A percentile compares a stretch with the other conserved stretches of the same genome.
These are phyloP conservation scores for Salix dunnii DNA, from an alignment of 345 rosid species.

Conservation along the genomic window DNA sequence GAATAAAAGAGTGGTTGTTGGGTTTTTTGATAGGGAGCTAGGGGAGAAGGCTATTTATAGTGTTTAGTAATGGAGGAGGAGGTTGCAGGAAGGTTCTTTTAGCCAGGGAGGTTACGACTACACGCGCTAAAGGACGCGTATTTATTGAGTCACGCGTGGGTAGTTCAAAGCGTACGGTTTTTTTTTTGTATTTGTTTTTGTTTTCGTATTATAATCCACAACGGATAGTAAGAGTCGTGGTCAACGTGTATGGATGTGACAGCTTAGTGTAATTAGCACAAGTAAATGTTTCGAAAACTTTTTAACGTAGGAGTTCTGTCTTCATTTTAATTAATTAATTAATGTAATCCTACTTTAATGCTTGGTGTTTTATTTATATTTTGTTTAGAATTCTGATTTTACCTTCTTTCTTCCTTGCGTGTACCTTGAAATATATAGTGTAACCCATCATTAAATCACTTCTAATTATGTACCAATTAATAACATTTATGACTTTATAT, in stretches of 20 bases:
- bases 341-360: too few relatives aligned
- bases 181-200: background rate
- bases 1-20: background rate
- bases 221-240: constrained; percentile 10
- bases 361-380: too few relatives aligned
- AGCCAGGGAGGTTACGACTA: background rate
- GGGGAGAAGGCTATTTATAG: too few relatives aligned
- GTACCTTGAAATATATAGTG: too few relatives aligned
- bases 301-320: too few relatives aligned
- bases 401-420: too few relatives aligned
- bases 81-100: background rate
- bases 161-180: background rate
- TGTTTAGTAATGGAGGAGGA: background rate
- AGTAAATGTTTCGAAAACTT: too few relatives aligned
- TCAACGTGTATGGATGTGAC: background rate
- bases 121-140: constrained; percentile 14
- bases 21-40: background rate
- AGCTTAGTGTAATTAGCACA: too few relatives aligned
- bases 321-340: too few relatives aligned
- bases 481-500: too few relatives aligned
- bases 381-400: background rate
- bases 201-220: background rate
- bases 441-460: too few relatives aligned
- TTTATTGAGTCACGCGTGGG: background rate
- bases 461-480: too few relatives aligned